These are phyloP conservation scores for Nakazawaea molendinolei DNA, from an alignment of 805 yeast genomes.

Conservation along the genomic window DNA sequence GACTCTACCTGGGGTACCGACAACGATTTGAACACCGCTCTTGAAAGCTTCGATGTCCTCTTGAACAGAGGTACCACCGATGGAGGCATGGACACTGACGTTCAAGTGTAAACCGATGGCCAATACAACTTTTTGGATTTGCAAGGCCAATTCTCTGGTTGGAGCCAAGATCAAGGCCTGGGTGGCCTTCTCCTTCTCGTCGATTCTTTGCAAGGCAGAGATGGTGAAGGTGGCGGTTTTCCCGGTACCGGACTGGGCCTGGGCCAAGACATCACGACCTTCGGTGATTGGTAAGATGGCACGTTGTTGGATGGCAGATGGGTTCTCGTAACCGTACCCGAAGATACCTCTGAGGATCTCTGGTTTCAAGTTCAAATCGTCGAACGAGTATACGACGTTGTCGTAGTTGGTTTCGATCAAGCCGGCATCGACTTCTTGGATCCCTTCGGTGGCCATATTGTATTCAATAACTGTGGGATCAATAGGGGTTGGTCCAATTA, in stretches of 20 bases:
- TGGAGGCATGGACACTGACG: slow-evolving; percentile 81
- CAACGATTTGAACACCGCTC: slow-evolving; percentile 80
- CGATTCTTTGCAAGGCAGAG: slow-evolving; percentile 84
- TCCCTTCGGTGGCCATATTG: slow-evolving; percentile 56
- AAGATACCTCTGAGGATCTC: slow-evolving; percentile 72
- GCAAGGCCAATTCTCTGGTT: slow-evolving; percentile 92
- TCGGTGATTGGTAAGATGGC: slow-evolving; percentile 92
- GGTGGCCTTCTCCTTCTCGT: slow-evolving; percentile 61
- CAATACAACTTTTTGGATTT: slow-evolving; percentile 82
- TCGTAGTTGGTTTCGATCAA: slow-evolving; percentile 94
- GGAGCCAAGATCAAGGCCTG: slow-evolving; percentile 93
- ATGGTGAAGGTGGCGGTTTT: slow-evolving; percentile 98
- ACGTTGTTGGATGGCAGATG: slow-evolving; percentile 96
- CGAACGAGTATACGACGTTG: slow-evolving; percentile 74
- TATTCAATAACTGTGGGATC: slow-evolving; percentile 3
- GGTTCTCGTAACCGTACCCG: slow-evolving; percentile 91
- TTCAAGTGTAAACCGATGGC: slow-evolving; percentile 86
- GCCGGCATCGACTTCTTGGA: slow-evolving; percentile 73
- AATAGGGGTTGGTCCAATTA: too few species aligned
- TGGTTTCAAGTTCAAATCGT: slow-evolving; percentile 70
- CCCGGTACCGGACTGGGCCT: slow-evolving; percentile 99
- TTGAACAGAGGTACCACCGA: slow-evolving; percentile 85
- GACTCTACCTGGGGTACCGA: slow-evolving; percentile 98
- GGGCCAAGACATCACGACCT: slow-evolving; percentile 95
- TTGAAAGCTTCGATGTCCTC: slow-evolving; percentile 74